These are phyloP conservation scores for Neolentinus lepideus DNA, from an alignment of 1,284 basidiomycete genomes.

Conservation along the genomic window DNA sequence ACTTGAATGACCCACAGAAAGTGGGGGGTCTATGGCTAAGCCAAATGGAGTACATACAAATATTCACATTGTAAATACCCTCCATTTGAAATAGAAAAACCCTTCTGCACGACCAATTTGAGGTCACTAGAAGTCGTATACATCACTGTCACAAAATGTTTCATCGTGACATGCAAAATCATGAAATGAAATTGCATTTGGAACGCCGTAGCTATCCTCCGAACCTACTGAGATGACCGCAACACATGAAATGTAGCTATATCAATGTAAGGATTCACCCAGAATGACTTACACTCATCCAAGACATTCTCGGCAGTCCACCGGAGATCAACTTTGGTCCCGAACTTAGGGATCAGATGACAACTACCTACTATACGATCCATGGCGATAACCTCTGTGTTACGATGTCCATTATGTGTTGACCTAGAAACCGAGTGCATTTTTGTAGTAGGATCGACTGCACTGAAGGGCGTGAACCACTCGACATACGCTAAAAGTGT, in stretches of 20 bases:
- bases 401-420: background rate
- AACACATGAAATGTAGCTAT: background rate
- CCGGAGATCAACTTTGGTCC: constrained; percentile 4
- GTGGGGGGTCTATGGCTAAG: no score
- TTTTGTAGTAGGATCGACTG: constrained; percentile 4
- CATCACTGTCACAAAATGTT: no score
- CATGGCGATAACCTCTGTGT: constrained; percentile 12
- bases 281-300: constrained; percentile 10
- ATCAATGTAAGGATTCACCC: constrained; percentile 13
- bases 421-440: constrained; percentile 13
- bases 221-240: no score
- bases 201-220: no score
- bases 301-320: constrained; percentile 11
- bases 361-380: constrained; percentile 10
- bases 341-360: constrained; percentile 12
- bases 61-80: no score
- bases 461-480: constrained; percentile 16
- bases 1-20: no score
- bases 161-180: no score
- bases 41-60: no score
- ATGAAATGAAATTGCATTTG: no score
- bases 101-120: no score
- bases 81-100: no score
- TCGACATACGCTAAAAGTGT: constrained; percentile 15
- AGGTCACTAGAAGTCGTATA: no score